Evolutionary conservation across 129 eudicot genomes (phyloP).

Genomic region (Mikania micrantha): DNA sequence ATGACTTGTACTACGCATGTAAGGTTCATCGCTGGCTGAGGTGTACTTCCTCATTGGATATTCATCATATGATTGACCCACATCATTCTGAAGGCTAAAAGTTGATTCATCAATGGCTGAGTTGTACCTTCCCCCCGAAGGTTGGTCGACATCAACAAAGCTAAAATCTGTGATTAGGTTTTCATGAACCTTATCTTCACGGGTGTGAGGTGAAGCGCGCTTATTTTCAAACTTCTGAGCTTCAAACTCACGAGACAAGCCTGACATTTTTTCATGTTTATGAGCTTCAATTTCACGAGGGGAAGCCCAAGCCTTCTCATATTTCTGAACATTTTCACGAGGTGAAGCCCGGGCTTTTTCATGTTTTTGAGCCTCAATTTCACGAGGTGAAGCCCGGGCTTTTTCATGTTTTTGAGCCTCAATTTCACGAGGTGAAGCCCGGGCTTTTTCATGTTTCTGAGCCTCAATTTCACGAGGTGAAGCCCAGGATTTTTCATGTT

Average conservation of each 20-base stretch:
- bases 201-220: not conserved
- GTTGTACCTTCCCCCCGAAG: slow-evolving; percentile 8
- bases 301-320: not conserved
- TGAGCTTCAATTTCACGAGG: not conserved
- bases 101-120: slow-evolving; percentile 19
- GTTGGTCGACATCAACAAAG: slow-evolving; percentile 3
- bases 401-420: not conserved
- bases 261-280: not conserved
- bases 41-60: slow-evolving; percentile 9
- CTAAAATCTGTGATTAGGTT: slow-evolving; percentile 10
- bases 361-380: not conserved
- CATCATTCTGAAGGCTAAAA: slow-evolving; percentile 19
- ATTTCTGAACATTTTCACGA: not conserved
- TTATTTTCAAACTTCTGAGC: not conserved
- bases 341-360: not conserved
- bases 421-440: not conserved
- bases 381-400: not conserved
- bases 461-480: not conserved
- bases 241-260: not conserved
- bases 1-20: slow-evolving; percentile 10
- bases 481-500: not conserved
- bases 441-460: not conserved
- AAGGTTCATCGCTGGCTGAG: slow-evolving; percentile 20
- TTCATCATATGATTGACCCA: slow-evolving; percentile 2
- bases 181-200: slow-evolving; percentile 11